Evolutionary conservation across 2,329 filamentous ascomycete species (phyloP), one percentile per base, ranked within the genome.

Genomic region (Penicillium polonicum): DNA sequence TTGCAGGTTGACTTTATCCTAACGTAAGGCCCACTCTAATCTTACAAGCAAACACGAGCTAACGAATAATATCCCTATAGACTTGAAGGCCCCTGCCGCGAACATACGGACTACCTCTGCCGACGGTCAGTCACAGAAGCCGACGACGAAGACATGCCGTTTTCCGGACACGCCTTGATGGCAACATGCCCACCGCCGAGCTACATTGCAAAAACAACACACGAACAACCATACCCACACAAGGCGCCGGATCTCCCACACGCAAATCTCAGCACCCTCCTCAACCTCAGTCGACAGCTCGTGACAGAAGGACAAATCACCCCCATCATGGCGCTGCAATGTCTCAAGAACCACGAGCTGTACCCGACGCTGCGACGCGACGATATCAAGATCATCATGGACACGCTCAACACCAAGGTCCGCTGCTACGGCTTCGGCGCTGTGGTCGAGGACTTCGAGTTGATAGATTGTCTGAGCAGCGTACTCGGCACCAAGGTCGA

Each of bases 101-200:
- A 72, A 57, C 73, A 75, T 48, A 75, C 96, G 75, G 92, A 97
- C 80, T 89, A 88, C 72, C 91, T 92, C 52, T 97, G 94, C 81
- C 95, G 96, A 85, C 87, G 92, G 78, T 75, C 78, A 52, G 58
- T 80, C 61, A 75, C 78, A 48, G 77, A 83, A 63, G 74, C 85
- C 55, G 79, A 83, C 52, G 88, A 88, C 62, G 83, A 83, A 64
- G 85, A 88, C 58, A 82, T 74, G 69, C 71, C 73, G 2, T 76
- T 90, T 42, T 93, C 90, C 63, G 94, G 93, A 41, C 94, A 99
- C 74, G 92, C 91, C 5, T 80, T 97, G 65, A 97, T 97, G 93
- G 90, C 91, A 17, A 90, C 89, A 17, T 96, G 91, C 71, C 92
- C 93, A 46, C 91, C 92, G 5, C 85, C 87, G 52, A 82, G 79